Evolutionary conservation across 371 early-diverging fungal genomes (phyloP).

Genomic region (Mortierella sp.): DNA sequence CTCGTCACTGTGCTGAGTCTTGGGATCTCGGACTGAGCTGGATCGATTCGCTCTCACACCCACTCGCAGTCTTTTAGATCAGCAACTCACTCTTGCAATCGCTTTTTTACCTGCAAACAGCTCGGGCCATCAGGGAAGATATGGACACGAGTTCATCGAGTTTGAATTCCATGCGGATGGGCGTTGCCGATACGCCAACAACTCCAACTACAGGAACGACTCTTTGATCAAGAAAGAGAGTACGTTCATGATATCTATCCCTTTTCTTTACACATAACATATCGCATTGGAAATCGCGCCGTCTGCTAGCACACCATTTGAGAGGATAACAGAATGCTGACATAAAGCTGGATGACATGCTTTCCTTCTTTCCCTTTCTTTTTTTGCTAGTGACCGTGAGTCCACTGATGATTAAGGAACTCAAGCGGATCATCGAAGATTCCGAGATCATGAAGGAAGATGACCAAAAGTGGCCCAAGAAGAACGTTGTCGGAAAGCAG

Average conservation of each 20-base stretch:
- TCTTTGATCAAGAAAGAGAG: constrained; percentile 94
- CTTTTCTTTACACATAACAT: too few species aligned
- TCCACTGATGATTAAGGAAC: constrained; percentile 81
- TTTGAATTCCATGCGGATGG: constrained; percentile 95
- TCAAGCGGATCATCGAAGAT: constrained; percentile 89
- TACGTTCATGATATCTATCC: constrained; percentile 38
- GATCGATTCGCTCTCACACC: too few species aligned
- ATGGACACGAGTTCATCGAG: constrained; percentile 98
- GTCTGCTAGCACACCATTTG: too few species aligned
- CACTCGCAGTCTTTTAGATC: too few species aligned
- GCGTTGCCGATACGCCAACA: constrained; percentile 94
- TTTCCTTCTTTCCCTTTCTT: not conserved
- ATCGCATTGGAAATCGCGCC: too few species aligned
- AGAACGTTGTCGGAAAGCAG: constrained; percentile 91
- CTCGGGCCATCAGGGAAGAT: constrained; percentile 93
- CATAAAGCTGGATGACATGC: not conserved
- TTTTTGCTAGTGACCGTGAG: constrained; percentile 76
- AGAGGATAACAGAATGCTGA: too few species aligned
- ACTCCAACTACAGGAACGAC: constrained; percentile 98
- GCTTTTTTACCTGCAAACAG: constrained; percentile 54
- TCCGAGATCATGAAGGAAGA: constrained; percentile 95
- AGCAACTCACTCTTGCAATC: too few species aligned
- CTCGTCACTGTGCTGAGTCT: too few species aligned
- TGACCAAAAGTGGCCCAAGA: constrained; percentile 92
- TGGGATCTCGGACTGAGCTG: too few species aligned